Base-by-base conservation (phyloP, 2,329 filamentous ascomycete genomes). In the Pseudogymnoascus sp. region DNA sequence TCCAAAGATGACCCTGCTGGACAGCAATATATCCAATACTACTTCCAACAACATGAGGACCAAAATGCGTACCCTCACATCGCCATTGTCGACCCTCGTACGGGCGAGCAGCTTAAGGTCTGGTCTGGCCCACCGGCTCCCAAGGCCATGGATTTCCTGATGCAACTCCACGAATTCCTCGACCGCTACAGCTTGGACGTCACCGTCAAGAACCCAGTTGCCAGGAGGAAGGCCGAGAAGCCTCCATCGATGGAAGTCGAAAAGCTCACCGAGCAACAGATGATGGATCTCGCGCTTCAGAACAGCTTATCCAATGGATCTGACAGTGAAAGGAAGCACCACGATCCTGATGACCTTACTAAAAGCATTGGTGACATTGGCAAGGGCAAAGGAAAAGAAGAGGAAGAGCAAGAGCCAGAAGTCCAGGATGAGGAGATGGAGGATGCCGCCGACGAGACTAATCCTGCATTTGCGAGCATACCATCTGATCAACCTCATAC, bases 11-110 rank as follows among this genome's bases (percentile, higher is more conserved):
- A 95, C 68, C 83, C 85, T 0, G 83, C 87, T 37, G 90, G 90
- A 0, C 80, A 85, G 66, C 86, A 91, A 67, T 99, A 96, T 74
- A 80, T 95, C 64, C 89, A 90, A 62, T 96, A 96, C 74, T 99
- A 99, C 77, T 92, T 97, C 65, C 78, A 80, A 1, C 82, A 85
- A 61, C 79, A 89, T 67, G 91, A 96, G 69, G 88, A 88, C 70
- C 82, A 86, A n/a, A 89, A 93, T 70, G 92, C 92, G 68, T 99
- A 95, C 72, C 94, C 94, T 5, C 92, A 99, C 72, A 94, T 97
- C 62, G 91, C 92, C 48, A 96, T 99, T 65, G 86, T 99, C 65
- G 94, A 99, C 69, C 94, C 94, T 1, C 84, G 94, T 64, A 99
- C 94, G 0, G 94, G 94, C 64, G 94, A 99, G 76, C 92, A 97